These are phyloP conservation scores for Voacanga thouarsii DNA, from an alignment of 257 asterid species.

Conservation along the genomic window DNA sequence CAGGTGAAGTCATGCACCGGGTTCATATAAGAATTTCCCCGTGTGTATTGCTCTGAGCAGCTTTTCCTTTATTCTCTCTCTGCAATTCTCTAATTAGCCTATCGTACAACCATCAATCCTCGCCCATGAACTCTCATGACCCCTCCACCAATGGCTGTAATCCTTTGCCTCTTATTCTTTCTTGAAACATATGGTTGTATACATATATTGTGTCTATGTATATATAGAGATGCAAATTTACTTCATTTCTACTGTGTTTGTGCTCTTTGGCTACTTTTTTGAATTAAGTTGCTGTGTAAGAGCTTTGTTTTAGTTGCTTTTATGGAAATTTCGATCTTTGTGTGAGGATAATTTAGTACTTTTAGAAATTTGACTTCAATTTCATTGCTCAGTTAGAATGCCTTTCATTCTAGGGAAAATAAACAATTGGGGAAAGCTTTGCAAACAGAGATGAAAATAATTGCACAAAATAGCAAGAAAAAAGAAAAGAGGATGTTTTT, in stretches of 20 bases:
- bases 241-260: slow-evolving; percentile 11
- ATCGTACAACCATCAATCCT: slow-evolving; percentile 33
- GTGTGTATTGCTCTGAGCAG: neutral
- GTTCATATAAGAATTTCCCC: no score
- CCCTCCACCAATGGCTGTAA: slow-evolving; percentile 56
- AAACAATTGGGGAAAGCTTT: neutral
- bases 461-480: no score
- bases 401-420: slow-evolving; percentile 21
- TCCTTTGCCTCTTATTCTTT: neutral
- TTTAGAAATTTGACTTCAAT: slow-evolving; percentile 18
- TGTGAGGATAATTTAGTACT: slow-evolving; percentile 7
- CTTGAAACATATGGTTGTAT: neutral
- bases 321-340: slow-evolving; percentile 10
- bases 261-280: slow-evolving; percentile 16
- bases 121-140: slow-evolving; percentile 57
- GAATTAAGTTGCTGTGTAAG: slow-evolving; percentile 11
- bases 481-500: no score
- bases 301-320: slow-evolving; percentile 10
- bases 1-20: no score
- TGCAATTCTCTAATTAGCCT: slow-evolving; percentile 32
- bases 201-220: neutral
- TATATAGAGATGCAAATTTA: slow-evolving; percentile 5
- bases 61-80: neutral
- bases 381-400: slow-evolving; percentile 18
- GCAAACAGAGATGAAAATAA: neutral